Conservation (phyloP, 139 green algal genomes). For the Chlamydomonas schloesseri region DNA sequence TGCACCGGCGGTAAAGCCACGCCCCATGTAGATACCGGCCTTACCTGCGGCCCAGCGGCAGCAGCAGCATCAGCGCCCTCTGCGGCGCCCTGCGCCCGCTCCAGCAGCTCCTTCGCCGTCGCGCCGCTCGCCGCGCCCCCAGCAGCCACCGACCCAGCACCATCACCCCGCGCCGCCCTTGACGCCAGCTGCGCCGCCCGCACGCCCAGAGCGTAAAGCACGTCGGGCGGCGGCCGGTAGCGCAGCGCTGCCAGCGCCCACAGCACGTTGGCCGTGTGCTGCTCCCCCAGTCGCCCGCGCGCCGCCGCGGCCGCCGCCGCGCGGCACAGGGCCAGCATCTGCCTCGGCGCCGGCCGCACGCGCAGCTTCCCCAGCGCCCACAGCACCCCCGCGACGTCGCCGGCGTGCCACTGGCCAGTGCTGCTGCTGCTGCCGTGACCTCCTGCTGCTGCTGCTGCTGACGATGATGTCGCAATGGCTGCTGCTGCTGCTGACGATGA, state of each 20-base stretch:
- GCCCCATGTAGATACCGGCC: too few species aligned
- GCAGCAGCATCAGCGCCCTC: too few species aligned
- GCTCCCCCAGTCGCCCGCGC: not conserved
- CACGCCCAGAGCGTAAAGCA: not conserved
- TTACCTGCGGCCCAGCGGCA: too few species aligned
- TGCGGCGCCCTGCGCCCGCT: not conserved
- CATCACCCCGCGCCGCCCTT: not conserved
- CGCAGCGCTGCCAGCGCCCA: not conserved
- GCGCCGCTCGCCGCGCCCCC: too few species aligned
- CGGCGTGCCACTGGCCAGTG: not conserved
- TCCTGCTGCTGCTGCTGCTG: too few species aligned
- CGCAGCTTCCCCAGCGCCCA: constrained; percentile 13
- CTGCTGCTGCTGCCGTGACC: too few species aligned
- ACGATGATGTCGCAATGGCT: too few species aligned
- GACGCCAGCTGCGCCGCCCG: not conserved
- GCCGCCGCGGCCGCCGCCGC: not conserved
- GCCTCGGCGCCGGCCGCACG: not conserved
- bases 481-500: too few species aligned
- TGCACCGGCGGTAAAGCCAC: too few species aligned
- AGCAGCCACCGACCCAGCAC: not conserved
- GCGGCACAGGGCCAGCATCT: not conserved
- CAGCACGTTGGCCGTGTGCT: constrained; percentile 20
- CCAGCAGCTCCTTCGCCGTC: too few species aligned
- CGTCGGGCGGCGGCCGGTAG: not conserved
- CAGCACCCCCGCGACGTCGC: not conserved